phyloP scores from a whole-genome alignment of 495 filamentous ascomycete genomes.

The Aspergillus haitiensis region DNA sequence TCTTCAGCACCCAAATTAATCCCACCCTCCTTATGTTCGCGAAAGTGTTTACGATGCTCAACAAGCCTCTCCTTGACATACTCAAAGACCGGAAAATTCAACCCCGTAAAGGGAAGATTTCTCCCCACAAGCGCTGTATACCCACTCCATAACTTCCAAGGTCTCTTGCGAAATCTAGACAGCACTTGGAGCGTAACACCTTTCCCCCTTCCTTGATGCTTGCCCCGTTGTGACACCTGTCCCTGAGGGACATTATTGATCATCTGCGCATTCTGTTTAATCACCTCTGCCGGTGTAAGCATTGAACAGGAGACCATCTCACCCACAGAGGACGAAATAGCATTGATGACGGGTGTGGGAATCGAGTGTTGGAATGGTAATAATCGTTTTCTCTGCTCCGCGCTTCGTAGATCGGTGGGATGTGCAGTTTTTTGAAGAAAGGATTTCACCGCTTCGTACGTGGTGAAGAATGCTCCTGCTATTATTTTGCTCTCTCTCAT shows the following conservation, averaged over 20 bases:
- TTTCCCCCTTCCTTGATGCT: neutral
- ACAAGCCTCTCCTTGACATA: constrained; percentile 50
- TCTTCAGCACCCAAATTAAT: neutral
- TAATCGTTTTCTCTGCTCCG: neutral
- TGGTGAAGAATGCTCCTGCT: constrained; percentile 89
- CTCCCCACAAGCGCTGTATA: constrained; percentile 76
- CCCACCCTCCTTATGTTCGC: neutral
- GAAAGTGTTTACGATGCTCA: constrained; percentile 13
- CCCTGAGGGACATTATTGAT: constrained; percentile 21
- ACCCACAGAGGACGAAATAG: constrained; percentile 67
- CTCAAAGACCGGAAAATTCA: constrained; percentile 90
- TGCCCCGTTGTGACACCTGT: neutral
- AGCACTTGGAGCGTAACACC: constrained; percentile 49
- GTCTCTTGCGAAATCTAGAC: constrained; percentile 52
- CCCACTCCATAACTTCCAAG: constrained; percentile 69
- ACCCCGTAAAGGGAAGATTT: constrained; percentile 81
- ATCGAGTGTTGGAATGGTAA: constrained; percentile 28
- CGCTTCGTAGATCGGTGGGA: constrained; percentile 29
- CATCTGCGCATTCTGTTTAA: constrained; percentile 94
- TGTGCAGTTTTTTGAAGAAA: constrained; percentile 47
- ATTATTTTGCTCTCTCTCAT: constrained; percentile 30
- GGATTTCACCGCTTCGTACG: constrained; percentile 75
- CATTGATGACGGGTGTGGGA: constrained; percentile 65
- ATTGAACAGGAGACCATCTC: constrained; percentile 83
- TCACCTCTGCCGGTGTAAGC: constrained; percentile 83